Percentiles rank a stretch among this genome's conserved stretches.
These are phyloP conservation scores for Oemleria cerasiformis DNA, from an alignment of 306 rosid species.

Conservation along the genomic window DNA sequence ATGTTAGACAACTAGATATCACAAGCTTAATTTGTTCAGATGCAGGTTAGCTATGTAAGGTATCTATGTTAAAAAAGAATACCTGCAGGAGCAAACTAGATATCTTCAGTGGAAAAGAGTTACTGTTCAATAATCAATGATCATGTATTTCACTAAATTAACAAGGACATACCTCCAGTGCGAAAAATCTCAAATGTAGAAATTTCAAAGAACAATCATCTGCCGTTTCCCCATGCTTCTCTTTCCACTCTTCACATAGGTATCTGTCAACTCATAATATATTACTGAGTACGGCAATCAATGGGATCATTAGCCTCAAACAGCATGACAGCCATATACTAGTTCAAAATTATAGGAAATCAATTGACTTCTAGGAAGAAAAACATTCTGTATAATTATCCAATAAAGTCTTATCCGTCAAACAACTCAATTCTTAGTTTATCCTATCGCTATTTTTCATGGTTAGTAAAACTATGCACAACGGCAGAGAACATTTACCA, in stretches of 20 bases:
- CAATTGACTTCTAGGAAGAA: background rate
- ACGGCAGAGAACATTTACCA: too few species aligned
- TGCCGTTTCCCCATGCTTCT: conserved; percentile 37
- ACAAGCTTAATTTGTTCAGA: too few species aligned
- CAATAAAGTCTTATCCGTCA: background rate
- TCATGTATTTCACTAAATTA: background rate
- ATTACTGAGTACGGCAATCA: background rate
- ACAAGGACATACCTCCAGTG: conserved; percentile 47
- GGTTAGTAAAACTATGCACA: background rate
- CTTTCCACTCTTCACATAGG: conserved; percentile 78
- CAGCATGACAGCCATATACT: background rate
- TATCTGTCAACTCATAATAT: conserved; percentile 40
- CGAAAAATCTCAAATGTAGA: conserved; percentile 45
- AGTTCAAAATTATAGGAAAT: background rate
- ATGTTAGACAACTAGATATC: background rate
- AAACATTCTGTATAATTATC: background rate
- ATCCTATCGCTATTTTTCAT: background rate
- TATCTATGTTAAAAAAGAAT: background rate
- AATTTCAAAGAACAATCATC: conserved; percentile 52
- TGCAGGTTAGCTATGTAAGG: too few species aligned
- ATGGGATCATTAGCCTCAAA: background rate
- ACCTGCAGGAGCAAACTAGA: background rate
- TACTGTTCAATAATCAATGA: background rate
- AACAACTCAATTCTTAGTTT: background rate
- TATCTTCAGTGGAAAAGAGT: background rate